Evolutionary conservation across 2,329 filamentous ascomycete genomes (phyloP).

Genomic region (Xylariaceae sp.): DNA sequence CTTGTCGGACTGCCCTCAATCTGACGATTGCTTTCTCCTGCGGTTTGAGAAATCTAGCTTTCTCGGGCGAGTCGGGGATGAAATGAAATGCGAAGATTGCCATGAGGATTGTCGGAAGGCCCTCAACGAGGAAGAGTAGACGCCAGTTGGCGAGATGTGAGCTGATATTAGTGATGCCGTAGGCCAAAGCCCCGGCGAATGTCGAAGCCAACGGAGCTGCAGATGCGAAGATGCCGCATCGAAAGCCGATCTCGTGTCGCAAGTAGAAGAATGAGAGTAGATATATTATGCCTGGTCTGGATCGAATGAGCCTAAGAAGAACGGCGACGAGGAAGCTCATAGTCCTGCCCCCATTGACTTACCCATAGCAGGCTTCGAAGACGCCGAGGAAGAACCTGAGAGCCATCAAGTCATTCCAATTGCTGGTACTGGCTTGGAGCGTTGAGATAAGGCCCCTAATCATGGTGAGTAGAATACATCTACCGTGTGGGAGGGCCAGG

Average conservation of each 20-base stretch:
- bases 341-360: conserved; percentile 2
- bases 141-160: conserved; percentile 76
- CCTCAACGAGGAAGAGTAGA: conserved; percentile 77
- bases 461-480: conserved; percentile 63
- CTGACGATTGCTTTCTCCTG: conserved; percentile 67
- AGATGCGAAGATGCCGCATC: conserved; percentile 41
- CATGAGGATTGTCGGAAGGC: conserved; percentile 74
- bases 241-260: conserved; percentile 21
- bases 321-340: neutral
- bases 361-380: conserved; percentile 18
- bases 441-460: conserved; percentile 77
- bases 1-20: conserved; percentile 56
- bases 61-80: conserved; percentile 71
- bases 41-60: conserved; percentile 56
- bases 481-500: neutral
- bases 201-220: conserved; percentile 77
- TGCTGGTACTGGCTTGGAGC: conserved; percentile 62
- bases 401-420: conserved; percentile 54
- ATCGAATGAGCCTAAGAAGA: conserved; percentile 2
- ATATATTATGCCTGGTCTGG: conserved; percentile 12
- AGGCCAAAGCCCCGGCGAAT: conserved; percentile 76
- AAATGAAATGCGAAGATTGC: conserved; percentile 68
- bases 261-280: conserved; percentile 21
- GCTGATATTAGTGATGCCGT: conserved; percentile 68
- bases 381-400: conserved; percentile 57